Evolutionary conservation across 2,329 filamentous ascomycete genomes (phyloP), one percentile per base, ranked within the genome.

Genomic region (Fusarium sp.): DNA sequence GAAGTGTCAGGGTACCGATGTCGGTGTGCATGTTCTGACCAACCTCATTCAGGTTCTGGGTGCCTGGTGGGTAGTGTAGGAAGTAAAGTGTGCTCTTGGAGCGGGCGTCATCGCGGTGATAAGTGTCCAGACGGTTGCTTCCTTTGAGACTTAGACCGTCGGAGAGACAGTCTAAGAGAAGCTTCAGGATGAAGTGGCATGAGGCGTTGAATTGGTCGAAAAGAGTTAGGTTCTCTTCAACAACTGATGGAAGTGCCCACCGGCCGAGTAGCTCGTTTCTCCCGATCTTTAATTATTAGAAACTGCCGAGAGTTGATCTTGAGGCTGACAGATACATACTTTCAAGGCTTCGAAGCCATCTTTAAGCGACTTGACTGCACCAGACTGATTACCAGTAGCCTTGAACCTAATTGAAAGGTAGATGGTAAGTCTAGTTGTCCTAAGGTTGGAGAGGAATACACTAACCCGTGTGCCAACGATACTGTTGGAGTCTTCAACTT

Each of bases 21-120:
- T 66, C 60, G 3, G 62, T 66, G 15, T 66, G 60, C 49, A 65
- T 65, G 27, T 60, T 65, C 18, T 67, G 62, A 0, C 62, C 62
- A 4, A 67, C 63, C 31, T 67, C 27, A 9, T 51, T 49, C 4
- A 37, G 50, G 5, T 53, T 43, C 27, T 57, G 49, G 1, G 33
- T 25, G 7, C 49, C 49, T 11, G 50, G 50, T 2, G 60, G 60
- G 29, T 63, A 63, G 43, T 63, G 58, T 0, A 63, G 21, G 6
- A 63, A 62, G 39, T 62, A 63, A 11, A 63, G 39, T 1, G 49
- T 63, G 33, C 60, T 63, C 31, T 63, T 63, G 33, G 60, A 63
- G 9, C 57, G 60, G 3, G 21, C 14, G 23, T 63, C 50, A 4
- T 63, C 60, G 10, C 48, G 48, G 17, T 63, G 60, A n/a, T 50